Conservation (phyloP, 208 protist species). For the Acanthamoeba triangularis region DNA sequence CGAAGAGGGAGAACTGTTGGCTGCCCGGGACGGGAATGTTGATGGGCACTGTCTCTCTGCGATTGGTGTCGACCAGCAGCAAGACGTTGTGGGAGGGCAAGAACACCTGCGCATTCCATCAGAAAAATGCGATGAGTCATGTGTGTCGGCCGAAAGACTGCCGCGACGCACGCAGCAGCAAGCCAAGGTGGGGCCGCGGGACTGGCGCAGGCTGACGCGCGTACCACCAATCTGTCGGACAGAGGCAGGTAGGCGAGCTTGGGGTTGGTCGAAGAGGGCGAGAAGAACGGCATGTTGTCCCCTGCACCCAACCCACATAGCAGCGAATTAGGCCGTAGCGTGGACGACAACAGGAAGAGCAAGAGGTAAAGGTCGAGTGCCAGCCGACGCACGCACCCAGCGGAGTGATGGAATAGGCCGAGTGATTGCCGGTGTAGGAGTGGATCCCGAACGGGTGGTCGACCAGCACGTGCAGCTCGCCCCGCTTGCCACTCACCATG, state of each 20-base stretch:
- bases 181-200: no score
- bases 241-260: constrained; percentile 29
- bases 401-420: constrained; percentile 19
- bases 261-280: constrained; percentile 49
- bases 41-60: constrained; percentile 40
- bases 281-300: constrained; percentile 72
- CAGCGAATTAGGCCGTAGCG: background rate
- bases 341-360: no score
- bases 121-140: no score
- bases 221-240: constrained; percentile 24
- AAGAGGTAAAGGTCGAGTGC: no score
- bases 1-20: constrained; percentile 56
- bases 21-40: constrained; percentile 62
- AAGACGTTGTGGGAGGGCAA: constrained; percentile 65
- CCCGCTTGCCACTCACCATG: background rate
- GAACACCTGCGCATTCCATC: no score
- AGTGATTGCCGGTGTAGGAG: constrained; percentile 48
- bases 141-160: no score
- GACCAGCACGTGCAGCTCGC: constrained; percentile 65
- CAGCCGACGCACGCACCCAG: background rate
- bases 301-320: background rate
- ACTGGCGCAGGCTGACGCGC: background rate
- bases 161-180: no score
- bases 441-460: constrained; percentile 76
- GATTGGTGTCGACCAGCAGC: constrained; percentile 46